These are phyloP conservation scores for Pseudopyricularia cyperi DNA, from an alignment of 2,329 filamentous ascomycete genomes.

Conservation along the genomic window DNA sequence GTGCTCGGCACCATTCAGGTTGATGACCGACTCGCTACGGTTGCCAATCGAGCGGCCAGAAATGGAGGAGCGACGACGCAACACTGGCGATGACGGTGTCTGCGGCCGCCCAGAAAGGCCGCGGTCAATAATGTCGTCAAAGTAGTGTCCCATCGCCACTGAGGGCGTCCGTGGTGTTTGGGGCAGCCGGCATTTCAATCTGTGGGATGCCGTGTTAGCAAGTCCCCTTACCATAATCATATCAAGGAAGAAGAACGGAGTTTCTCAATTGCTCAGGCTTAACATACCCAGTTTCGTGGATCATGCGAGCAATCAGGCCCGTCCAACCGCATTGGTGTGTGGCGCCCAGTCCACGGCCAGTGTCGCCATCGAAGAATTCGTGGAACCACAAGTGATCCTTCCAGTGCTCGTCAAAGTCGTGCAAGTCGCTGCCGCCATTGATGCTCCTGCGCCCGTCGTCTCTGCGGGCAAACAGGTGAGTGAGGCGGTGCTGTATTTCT, in stretches of 20 bases:
- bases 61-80: slow-evolving; percentile 64
- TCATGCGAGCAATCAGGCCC: slow-evolving; percentile 88
- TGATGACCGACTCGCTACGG: slow-evolving; percentile 61
- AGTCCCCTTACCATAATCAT: too few relatives aligned
- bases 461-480: slow-evolving; percentile 76
- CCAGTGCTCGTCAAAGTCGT: slow-evolving; percentile 90
- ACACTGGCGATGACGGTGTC: slow-evolving; percentile 31
- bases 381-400: slow-evolving; percentile 92
- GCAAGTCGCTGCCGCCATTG: slow-evolving; percentile 70
- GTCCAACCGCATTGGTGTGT: slow-evolving; percentile 97
- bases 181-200: slow-evolving; percentile 77
- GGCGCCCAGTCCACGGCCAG: slow-evolving; percentile 75
- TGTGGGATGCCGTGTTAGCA: slow-evolving; percentile 30
- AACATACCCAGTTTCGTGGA: slow-evolving; percentile 88
- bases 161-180: slow-evolving; percentile 85
- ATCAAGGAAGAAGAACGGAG: too few relatives aligned
- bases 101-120: slow-evolving; percentile 19
- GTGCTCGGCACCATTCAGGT: slow-evolving; percentile 24
- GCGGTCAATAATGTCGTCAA: slow-evolving; percentile 47
- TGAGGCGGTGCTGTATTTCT: slow-evolving; percentile 85
- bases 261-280: not conserved
- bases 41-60: slow-evolving; percentile 64
- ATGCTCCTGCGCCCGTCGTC: slow-evolving; percentile 81
- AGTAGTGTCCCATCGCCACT: slow-evolving; percentile 80
- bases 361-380: slow-evolving; percentile 94